A percentile compares a stretch with the other conserved stretches of the same genome.
phyloP scores from a whole-genome alignment of 202 grass and related monocot genomes.

The Zoysia matrella region DNA sequence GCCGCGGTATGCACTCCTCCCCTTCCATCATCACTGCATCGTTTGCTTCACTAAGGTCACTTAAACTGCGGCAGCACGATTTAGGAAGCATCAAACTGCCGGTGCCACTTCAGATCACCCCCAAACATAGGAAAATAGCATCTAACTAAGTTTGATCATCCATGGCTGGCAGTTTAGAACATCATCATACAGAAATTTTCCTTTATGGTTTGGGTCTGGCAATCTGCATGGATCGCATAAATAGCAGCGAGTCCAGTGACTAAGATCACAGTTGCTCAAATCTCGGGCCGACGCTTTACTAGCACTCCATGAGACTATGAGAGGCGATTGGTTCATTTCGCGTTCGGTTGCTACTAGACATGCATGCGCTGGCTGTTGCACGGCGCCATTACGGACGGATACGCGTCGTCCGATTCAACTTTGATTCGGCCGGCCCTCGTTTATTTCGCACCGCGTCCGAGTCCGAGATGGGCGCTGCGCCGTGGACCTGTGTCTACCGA shows the following conservation, averaged over 20 bases:
- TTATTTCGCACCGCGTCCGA: not conserved
- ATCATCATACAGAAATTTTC: not conserved
- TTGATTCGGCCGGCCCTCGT: not conserved
- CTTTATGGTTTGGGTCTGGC: not conserved
- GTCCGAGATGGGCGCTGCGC: not conserved
- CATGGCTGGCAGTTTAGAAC: no score
- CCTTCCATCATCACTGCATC: no score
- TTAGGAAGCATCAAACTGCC: no score
- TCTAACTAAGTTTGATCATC: not conserved
- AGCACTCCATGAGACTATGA: not conserved
- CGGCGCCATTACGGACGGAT: not conserved
- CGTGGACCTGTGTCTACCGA: not conserved
- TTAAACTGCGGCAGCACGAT: no score
- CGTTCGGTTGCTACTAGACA: not conserved
- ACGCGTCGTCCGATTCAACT: not conserved
- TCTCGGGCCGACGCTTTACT: not conserved
- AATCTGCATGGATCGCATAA: not conserved
- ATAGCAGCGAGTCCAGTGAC: no score
- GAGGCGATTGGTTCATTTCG: not conserved
- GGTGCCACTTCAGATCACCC: no score
- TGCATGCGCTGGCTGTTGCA: not conserved
- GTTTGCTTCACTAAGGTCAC: no score
- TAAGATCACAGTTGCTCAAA: not conserved
- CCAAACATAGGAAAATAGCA: no score
- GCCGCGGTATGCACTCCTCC: conserved; percentile 60